Evolutionary conservation across 208 protist genomes (phyloP).

Genomic region (Lotmaria passim): DNA sequence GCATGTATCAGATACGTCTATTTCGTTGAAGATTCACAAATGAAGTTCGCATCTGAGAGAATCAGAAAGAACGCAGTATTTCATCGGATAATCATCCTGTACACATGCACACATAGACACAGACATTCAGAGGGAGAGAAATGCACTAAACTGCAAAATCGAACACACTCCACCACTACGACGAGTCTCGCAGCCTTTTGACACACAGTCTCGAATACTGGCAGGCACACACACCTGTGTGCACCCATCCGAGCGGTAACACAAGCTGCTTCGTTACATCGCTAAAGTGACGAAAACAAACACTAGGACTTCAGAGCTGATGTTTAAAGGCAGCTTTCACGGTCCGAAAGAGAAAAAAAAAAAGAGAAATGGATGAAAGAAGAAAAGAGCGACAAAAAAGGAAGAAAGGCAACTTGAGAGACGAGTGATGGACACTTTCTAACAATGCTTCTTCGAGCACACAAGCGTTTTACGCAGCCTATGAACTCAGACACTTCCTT

Average conservation of each 20-base stretch:
- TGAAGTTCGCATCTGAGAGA: conserved; percentile 19
- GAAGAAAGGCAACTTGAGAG: background rate
- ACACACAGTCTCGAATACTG: conserved; percentile 70
- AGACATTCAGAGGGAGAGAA: background rate
- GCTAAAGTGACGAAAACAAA: too few relatives aligned
- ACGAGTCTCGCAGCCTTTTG: conserved; percentile 54
- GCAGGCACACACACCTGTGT: conserved; percentile 5
- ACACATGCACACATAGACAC: background rate
- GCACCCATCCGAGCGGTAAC: conserved; percentile 64
- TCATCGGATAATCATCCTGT: conserved; percentile 32
- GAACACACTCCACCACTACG: conserved; percentile 4
- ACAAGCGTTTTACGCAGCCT: too few relatives aligned
- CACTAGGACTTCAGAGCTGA: too few relatives aligned
- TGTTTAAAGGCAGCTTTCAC: too few relatives aligned
- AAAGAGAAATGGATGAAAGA: background rate
- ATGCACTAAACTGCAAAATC: conserved; percentile 7
- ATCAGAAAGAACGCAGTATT: conserved; percentile 45
- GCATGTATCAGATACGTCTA: conserved; percentile 13
- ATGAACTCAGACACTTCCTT: too few relatives aligned
- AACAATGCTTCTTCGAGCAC: too few relatives aligned
- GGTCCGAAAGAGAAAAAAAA: background rate
- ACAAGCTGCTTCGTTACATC: conserved; percentile 55
- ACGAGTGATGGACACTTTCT: too few relatives aligned
- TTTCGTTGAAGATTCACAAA: conserved; percentile 33
- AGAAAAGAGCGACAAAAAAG: background rate